Conservation (phyloP, 441 rosid species). For the Hura crepitans region DNA sequence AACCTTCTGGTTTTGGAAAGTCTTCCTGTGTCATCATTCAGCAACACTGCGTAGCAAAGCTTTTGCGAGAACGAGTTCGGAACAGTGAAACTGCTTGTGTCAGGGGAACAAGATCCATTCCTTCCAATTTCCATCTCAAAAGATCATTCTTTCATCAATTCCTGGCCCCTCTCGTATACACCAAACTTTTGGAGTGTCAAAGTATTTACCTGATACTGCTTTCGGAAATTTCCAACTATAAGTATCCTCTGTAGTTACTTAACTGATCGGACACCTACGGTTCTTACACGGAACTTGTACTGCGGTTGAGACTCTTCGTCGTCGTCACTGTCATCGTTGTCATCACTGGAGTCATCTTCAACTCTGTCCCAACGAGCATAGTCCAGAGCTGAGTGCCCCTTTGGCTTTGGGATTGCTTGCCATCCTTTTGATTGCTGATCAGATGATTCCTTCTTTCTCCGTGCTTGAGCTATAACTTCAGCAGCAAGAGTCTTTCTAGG, state of each 20-base stretch:
- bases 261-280: conserved; percentile 69
- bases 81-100: conserved; percentile 3
- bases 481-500: conserved; percentile 24
- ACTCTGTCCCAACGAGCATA: conserved; percentile 85
- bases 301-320: conserved; percentile 60
- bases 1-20: neutral
- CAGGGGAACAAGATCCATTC: neutral
- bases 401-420: conserved; percentile 95
- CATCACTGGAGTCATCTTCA: conserved; percentile 74
- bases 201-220: neutral
- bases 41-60: neutral
- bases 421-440: conserved; percentile 52
- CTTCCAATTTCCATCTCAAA: conserved; percentile 3
- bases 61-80: neutral
- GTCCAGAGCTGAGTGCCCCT: conserved; percentile 86
- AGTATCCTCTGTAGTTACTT: conserved; percentile 29
- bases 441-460: conserved; percentile 33
- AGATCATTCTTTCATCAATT: neutral
- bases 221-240: neutral
- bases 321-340: conserved; percentile 52
- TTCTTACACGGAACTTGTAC: conserved; percentile 75
- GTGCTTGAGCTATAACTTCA: conserved; percentile 31
- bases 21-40: neutral
- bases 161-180: neutral
- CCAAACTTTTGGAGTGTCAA: neutral